Conservation (phyloP, 1,139 yeast genomes). For the Hyphopichia wangnamkhiaoensis region DNA sequence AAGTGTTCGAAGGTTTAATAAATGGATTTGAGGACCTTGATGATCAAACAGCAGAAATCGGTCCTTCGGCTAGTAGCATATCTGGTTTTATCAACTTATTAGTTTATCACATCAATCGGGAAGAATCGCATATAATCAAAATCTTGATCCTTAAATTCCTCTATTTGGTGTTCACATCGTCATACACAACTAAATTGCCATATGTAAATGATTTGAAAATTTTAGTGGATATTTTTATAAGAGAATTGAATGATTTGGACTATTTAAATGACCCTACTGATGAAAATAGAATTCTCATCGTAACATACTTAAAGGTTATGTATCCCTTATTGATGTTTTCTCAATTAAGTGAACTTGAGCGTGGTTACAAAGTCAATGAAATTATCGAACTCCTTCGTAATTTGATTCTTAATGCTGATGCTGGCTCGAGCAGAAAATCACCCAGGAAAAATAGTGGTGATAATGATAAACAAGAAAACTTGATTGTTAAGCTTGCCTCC, state of each 20-base stretch:
- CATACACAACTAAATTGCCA: constrained; percentile 63
- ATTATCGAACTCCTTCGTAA: constrained; percentile 52
- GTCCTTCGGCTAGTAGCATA: constrained; percentile 20
- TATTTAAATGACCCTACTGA: constrained; percentile 38
- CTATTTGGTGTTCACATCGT: constrained; percentile 71
- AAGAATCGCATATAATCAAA: constrained; percentile 69
- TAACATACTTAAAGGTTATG: constrained; percentile 76
- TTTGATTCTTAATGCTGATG: constrained; percentile 34
- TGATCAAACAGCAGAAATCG: constrained; percentile 11
- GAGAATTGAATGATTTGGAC: constrained; percentile 73
- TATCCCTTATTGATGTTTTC: constrained; percentile 71
- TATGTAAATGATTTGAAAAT: constrained; percentile 87
- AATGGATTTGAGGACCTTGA: constrained; percentile 13
- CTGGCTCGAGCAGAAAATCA: constrained; percentile 1
- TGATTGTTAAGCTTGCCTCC: constrained; percentile 60
- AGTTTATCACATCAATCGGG: constrained; percentile 69
- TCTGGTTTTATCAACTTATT: constrained; percentile 42
- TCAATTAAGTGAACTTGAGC: constrained; percentile 51
- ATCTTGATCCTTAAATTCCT: constrained; percentile 78
- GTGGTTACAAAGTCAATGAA: constrained; percentile 58
- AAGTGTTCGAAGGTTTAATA: constrained; percentile 49
- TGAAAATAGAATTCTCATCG: constrained; percentile 56
- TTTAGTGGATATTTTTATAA: constrained; percentile 76
- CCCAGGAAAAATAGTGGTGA: constrained; percentile 3
- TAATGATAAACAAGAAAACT: constrained; percentile 26